Percentiles rank a stretch among this genome's conserved stretches.
These are phyloP conservation scores for Lactarius sanguifluus DNA, from an alignment of 768 basidiomycete species.

Conservation along the genomic window DNA sequence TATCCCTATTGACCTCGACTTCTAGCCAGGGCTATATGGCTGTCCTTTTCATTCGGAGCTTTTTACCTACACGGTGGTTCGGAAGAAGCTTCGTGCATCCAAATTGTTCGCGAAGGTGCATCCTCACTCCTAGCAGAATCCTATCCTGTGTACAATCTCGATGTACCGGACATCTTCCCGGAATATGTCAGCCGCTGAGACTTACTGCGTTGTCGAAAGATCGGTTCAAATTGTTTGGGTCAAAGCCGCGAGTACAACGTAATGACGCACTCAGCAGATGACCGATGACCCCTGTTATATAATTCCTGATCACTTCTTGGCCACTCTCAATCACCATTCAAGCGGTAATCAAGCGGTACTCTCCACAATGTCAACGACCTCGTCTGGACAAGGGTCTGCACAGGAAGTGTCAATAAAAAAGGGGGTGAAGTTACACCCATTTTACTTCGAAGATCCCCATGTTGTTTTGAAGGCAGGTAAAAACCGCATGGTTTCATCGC, in stretches of 20 bases:
- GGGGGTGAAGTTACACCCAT: not conserved
- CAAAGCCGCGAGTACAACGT: no score
- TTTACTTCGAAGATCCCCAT: slow-evolving; percentile 14
- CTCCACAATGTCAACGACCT: not conserved
- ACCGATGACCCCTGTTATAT: not conserved
- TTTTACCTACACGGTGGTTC: not conserved
- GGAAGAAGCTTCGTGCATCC: not conserved
- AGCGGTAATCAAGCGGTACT: not conserved
- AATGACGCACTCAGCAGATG: not conserved
- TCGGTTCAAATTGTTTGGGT: no score
- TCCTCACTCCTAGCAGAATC: no score
- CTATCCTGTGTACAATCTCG: not conserved
- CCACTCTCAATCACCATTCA: not conserved
- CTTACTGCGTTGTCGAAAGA: not conserved
- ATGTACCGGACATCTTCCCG: not conserved
- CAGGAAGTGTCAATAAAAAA: not conserved
- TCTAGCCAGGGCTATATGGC: slow-evolving; percentile 18
- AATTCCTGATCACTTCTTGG: not conserved
- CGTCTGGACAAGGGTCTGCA: not conserved
- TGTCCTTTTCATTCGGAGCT: not conserved
- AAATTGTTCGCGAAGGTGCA: not conserved
- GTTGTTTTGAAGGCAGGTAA: slow-evolving; percentile 9
- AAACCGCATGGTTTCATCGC: not conserved
- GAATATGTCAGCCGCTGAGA: not conserved
- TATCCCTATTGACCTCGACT: not conserved